Evolutionary conservation across 1,139 yeast species (phyloP).

Genomic region (Saccharomyces hybrid): DNA sequence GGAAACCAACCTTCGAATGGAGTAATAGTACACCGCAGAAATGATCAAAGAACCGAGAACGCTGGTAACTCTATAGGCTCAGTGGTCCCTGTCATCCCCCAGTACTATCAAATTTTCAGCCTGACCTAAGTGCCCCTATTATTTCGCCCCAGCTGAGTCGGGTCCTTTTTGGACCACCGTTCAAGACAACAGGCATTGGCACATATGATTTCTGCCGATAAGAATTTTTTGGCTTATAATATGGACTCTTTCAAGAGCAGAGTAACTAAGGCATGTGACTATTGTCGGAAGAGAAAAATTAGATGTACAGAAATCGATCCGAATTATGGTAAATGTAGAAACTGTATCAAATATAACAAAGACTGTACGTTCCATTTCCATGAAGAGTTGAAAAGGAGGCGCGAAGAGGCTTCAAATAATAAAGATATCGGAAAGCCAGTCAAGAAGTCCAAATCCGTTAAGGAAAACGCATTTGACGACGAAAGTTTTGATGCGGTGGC

Average conservation of each 20-base stretch:
- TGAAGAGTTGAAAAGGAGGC: not conserved
- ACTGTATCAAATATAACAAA: slow-evolving; percentile 23
- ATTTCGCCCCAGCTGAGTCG: not conserved
- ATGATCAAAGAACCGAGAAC: not conserved
- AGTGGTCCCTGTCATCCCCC: not conserved
- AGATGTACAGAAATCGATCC: slow-evolving; percentile 30
- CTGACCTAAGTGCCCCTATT: not conserved
- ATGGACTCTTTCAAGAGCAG: slow-evolving; percentile 14
- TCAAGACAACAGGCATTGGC: not conserved
- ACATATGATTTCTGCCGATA: not conserved
- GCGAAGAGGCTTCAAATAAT: not conserved
- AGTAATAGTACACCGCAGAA: not conserved
- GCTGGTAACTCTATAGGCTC: not conserved
- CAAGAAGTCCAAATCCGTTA: not conserved
- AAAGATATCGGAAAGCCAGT: not conserved
- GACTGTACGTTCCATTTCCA: slow-evolving; percentile 13
- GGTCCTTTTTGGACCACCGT: not conserved
- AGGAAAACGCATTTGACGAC: not conserved
- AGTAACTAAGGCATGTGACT: slow-evolving; percentile 33
- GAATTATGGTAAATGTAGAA: slow-evolving; percentile 20
- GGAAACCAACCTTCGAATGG: not conserved
- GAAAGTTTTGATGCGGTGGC: not conserved
- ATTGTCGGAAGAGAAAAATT: slow-evolving; percentile 33
- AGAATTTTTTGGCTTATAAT: not conserved
- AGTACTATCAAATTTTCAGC: not conserved